Conservation (phyloP, 2,329 filamentous ascomycete species). For the Epichloe aotearoae region DNA sequence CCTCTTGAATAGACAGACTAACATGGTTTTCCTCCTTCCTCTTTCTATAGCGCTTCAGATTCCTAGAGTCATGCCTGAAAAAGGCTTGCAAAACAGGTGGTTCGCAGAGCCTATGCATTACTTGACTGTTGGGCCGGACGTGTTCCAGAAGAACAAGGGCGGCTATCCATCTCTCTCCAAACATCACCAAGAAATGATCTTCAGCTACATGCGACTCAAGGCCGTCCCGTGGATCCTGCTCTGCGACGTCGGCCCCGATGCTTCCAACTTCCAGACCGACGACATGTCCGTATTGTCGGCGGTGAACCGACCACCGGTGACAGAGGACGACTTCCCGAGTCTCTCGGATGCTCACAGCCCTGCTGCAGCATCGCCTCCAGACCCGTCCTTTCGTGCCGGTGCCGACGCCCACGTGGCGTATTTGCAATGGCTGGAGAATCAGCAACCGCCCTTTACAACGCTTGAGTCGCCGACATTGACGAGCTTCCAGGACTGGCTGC, state of each 20-base stretch:
- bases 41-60: slow-evolving; percentile 36
- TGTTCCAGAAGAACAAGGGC: slow-evolving; percentile 47
- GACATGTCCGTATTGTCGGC: slow-evolving; percentile 10
- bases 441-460: slow-evolving; percentile 50
- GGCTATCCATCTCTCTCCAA: slow-evolving; percentile 50
- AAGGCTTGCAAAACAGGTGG: slow-evolving; percentile 51
- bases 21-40: not conserved
- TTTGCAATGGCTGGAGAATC: slow-evolving; percentile 68
- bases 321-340: slow-evolving; percentile 51
- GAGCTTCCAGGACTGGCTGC: slow-evolving; percentile 80
- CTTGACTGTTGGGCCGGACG: slow-evolving; percentile 37
- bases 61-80: slow-evolving; percentile 44
- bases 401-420: slow-evolving; percentile 54
- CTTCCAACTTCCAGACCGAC: slow-evolving; percentile 17
- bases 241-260: slow-evolving; percentile 44
- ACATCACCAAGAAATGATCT: slow-evolving; percentile 47
- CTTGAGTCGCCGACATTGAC: slow-evolving; percentile 39
- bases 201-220: slow-evolving; percentile 51
- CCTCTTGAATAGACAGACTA: not conserved
- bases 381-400: slow-evolving; percentile 17
- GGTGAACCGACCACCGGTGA: slow-evolving; percentile 20
- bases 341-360: slow-evolving; percentile 49
- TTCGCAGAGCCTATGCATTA: slow-evolving; percentile 56
- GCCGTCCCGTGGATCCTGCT: slow-evolving; percentile 49
- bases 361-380: slow-evolving; percentile 4